Evolutionary conservation across 306 rosid genomes (phyloP), one percentile per base, ranked within the genome.

Genomic region (Pyrus communis): DNA sequence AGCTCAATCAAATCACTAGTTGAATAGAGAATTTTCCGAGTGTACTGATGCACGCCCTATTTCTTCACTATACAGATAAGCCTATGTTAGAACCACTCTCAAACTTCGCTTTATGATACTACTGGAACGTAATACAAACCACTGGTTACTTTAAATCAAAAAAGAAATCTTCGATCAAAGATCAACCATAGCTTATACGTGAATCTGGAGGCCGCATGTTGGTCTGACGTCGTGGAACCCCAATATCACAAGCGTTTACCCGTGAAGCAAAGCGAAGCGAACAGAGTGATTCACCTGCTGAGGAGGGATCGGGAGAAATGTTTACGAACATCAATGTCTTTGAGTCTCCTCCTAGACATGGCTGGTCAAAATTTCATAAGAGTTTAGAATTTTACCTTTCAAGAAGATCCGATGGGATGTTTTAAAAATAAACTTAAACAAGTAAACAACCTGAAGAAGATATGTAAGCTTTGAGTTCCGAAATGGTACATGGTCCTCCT

Each of bases 391-490:
- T 40, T 58, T 45, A 27, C 19, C 42, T 9, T 28, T 10, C 2
- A 11, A 19, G 33, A 28, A 70, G 46, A 28, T 73, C 30, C 9
- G 67, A 35, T 13, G 52, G 23, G 60, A 73, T 35, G 67, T n/a
- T 67, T 28, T 15, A 40, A 28, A 13, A 22, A 2, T 22, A 38
- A 13, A 55, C 66, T 22, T 58, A 61, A 23, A 71, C 28, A 80
- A 70, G 79, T 83, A 70, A 15, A 70, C 76, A 82, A 92, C 98
- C 97, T 95, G 99, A 79, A 95, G 99, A 73, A 95, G 93, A 83
- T 95, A 95, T 54, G 99, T 95, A 33, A 95, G 99, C 85, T 92
- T 95, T 27, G 99, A 95, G 91, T 95, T 92, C 79, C 99, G 82
- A 84, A 88, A 95, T 65, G 99, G 99, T 22, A 95, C 79, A 46